phyloP scores from a whole-genome alignment of 2,329 filamentous ascomycete genomes.

The Fusarium sp. region DNA sequence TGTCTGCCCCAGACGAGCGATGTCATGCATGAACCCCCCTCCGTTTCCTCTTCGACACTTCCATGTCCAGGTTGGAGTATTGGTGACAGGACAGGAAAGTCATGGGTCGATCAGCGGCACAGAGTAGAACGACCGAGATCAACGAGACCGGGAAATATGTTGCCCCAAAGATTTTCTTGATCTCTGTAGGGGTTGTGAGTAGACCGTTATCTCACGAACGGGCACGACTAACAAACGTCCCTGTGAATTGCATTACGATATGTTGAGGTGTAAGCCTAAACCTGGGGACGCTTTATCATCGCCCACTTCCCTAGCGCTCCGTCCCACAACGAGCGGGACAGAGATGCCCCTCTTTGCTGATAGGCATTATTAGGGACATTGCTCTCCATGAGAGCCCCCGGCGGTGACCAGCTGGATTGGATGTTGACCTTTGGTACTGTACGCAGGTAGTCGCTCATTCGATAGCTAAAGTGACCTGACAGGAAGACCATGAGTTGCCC shows the following conservation, averaged over 20 bases:
- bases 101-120: conserved; percentile 26
- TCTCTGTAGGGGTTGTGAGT: background rate
- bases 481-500: conserved; percentile 11
- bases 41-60: conserved; percentile 24
- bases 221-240: background rate
- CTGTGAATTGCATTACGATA: conserved; percentile 34
- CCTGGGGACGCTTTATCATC: conserved; percentile 43
- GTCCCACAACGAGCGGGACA: conserved; percentile 47
- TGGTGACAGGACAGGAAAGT: conserved; percentile 23
- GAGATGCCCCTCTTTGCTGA: conserved; percentile 41
- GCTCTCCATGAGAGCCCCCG: conserved; percentile 16
- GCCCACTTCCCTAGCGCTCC: conserved; percentile 37
- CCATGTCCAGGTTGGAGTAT: conserved; percentile 22
- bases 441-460: conserved; percentile 2
- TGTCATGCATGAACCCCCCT: conserved; percentile 50
- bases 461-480: conserved; percentile 20
- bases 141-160: conserved; percentile 3
- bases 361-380: conserved; percentile 39
- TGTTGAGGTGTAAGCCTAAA: conserved; percentile 34
- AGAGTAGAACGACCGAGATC: conserved; percentile 10
- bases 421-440: background rate
- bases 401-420: conserved; percentile 20
- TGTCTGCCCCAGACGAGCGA: conserved; percentile 34
- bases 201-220: background rate
- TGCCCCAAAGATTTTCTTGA: conserved; percentile 4